Percentiles rank a stretch among this genome's conserved stretches.
These are phyloP conservation scores for Tuber aestivum DNA, from an alignment of 495 filamentous ascomycete species.

Conservation along the genomic window DNA sequence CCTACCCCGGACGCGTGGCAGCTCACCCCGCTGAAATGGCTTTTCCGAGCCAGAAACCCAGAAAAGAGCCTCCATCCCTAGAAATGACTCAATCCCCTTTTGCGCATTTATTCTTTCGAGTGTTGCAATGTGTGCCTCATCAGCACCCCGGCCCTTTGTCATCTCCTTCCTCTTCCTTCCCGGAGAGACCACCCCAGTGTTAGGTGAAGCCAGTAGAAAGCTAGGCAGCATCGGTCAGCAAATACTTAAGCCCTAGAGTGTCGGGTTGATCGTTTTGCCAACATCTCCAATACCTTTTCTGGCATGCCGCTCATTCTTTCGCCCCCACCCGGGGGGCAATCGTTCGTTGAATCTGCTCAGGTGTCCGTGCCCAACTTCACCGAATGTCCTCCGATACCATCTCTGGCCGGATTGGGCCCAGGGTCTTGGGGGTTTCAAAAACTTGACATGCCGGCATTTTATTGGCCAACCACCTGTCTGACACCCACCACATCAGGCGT, in stretches of 20 bases:
- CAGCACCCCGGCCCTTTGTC: neutral
- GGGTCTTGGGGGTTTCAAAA: too few relatives aligned
- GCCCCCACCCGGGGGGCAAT: neutral
- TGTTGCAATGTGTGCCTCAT: neutral
- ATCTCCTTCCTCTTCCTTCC: neutral
- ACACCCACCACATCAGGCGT: too few relatives aligned
- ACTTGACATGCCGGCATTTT: too few relatives aligned
- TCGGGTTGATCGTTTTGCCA: too few relatives aligned
- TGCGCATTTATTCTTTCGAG: neutral
- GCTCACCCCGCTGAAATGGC: neutral
- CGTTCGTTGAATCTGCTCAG: neutral
- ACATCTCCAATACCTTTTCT: neutral
- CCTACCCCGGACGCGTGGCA: neutral
- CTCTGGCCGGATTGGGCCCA: neutral
- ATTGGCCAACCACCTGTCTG: too few relatives aligned
- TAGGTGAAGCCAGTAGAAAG: neutral
- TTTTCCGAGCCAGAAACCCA: neutral
- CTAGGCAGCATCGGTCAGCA: neutral
- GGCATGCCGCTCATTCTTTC: neutral
- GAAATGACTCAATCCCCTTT: neutral
- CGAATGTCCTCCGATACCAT: neutral
- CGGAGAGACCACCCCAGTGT: neutral
- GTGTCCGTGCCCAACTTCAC: neutral
- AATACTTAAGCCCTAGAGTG: neutral
- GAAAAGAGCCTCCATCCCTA: neutral